phyloP scores from a whole-genome alignment of 768 basidiomycete species.

The Mycena vulgaris region DNA sequence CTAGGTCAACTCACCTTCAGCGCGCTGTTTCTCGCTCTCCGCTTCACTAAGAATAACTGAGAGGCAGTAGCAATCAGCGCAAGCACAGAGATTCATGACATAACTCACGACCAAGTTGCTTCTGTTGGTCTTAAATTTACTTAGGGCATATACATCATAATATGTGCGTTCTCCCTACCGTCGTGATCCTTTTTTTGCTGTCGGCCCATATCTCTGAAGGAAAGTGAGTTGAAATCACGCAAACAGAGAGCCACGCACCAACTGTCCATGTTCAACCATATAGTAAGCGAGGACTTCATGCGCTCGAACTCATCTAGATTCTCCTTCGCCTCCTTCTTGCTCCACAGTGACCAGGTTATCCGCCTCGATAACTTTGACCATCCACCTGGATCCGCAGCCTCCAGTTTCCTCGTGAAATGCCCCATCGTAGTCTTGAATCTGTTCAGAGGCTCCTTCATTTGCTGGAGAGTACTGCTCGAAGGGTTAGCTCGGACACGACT shows the following conservation, averaged over 20 bases:
- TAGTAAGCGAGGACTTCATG: background rate
- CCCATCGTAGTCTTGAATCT: background rate
- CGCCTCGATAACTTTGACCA: background rate
- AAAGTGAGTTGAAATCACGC: background rate
- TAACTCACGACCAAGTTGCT: background rate
- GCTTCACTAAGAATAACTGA: too few species aligned
- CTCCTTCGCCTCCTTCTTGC: background rate
- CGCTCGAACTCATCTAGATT: background rate
- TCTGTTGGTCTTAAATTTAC: background rate
- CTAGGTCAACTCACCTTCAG: background rate
- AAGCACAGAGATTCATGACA: too few species aligned
- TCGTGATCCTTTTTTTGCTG: background rate
- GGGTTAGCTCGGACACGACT: background rate
- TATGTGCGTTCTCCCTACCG: too few species aligned
- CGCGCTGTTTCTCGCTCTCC: background rate
- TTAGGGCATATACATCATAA: background rate
- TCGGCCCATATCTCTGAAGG: background rate
- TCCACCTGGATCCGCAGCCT: background rate
- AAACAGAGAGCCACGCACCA: background rate
- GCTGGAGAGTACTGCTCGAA: background rate
- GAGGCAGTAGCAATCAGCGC: too few species aligned
- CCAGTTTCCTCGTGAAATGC: background rate
- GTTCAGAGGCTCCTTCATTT: background rate
- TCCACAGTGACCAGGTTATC: background rate
- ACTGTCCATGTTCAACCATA: background rate